Evolutionary conservation across 305 asterid genomes (phyloP), one percentile per base, ranked within the genome.

Genomic region (Withania somnifera): DNA sequence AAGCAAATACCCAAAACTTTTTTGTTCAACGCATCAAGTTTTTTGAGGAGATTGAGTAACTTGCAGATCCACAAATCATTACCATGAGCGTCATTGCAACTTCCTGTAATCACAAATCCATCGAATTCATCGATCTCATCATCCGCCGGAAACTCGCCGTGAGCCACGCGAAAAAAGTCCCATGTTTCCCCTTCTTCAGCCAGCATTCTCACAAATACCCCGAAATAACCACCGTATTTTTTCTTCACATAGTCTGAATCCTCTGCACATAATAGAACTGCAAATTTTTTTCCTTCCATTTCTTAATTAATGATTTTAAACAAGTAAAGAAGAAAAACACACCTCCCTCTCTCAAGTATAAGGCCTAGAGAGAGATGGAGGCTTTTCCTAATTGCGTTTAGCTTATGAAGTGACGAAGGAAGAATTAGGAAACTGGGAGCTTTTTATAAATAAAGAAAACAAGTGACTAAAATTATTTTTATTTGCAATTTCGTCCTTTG

Each of bases 21-120:
- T 88, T 93, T 95, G 75, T 92, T 88, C 93, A 91, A 58, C 13
- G 91, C 84, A 82, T 89, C 90, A 85, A 95, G 73, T 84, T 87
- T 89, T 22, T 87, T 87, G 47, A 95, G 90, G 67, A 95, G 84
- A 53, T 32, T 84, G 45, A 95, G 58, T 26, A 95, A 84, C 51
- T 88, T 84, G 45, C 87, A 86, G 93, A 95, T 90, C 98, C 98
- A 95, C 3, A 83, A 76, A 83, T 95, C 98, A 75, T 83, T 84
- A 0, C 95, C 98, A 81, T 93, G 95, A 11, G 97, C 97, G 85
- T 92, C 97, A 86, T 86, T 87, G 83, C 95, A 92, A 85, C 97
- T 92, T 0, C 97, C 97, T 79, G 92, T 90, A 88, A 92, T 92
- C 13, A 92, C 97, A 84, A 88, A 92, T 1, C 97, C 97, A 15